Base-by-base conservation (phyloP, 805 yeast genomes). In the Lachancea mirantina region DNA sequence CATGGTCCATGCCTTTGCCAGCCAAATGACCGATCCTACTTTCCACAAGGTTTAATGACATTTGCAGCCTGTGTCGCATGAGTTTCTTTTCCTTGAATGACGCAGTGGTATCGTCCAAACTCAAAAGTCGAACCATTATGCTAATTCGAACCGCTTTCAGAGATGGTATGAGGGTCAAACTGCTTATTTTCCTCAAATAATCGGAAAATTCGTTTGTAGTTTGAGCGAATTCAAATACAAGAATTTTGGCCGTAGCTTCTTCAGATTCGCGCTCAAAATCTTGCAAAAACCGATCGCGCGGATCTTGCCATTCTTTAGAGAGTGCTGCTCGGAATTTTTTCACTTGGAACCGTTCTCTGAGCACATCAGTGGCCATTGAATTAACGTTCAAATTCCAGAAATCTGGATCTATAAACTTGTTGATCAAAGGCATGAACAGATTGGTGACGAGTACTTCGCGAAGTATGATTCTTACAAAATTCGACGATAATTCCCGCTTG, bases 331-430 rank as follows among this genome's bases (percentile, higher is more conserved):
- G 61, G 14, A 88, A 67, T 42, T 76, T 71, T 38, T 78, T 72
- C 1, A 87, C 94, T 47, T 83, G 84, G 22, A 71, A 71, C 35
- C 87, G 63, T 47, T 84, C 94, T 41, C 76, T 76, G 50, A 88
- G 62, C 8, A 80, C 70, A 19, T 68, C 69, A 3, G 84, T 78
- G 2, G 82, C 71, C 2, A 70, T 52, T 32, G 70, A 69, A 7
- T 76, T 76, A 10, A 85, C 65, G 24, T 67, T 47, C 35, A 74
- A 71, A 51, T 88, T 88, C 73, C 80, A 81, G 39, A 74, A 80
- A 50, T 85, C 94, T 1, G 89, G 74, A 30, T 81, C 88, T 0
- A 78, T 59, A 1, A 80, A 45, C 58, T 79, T 70, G 5, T 61
- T 50, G 5, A 65, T 25, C 0, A 72, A 32, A 0, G 85, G 83